Conservation (phyloP, 2,329 filamentous ascomycete species). For the Calonectria hongkongensis region DNA sequence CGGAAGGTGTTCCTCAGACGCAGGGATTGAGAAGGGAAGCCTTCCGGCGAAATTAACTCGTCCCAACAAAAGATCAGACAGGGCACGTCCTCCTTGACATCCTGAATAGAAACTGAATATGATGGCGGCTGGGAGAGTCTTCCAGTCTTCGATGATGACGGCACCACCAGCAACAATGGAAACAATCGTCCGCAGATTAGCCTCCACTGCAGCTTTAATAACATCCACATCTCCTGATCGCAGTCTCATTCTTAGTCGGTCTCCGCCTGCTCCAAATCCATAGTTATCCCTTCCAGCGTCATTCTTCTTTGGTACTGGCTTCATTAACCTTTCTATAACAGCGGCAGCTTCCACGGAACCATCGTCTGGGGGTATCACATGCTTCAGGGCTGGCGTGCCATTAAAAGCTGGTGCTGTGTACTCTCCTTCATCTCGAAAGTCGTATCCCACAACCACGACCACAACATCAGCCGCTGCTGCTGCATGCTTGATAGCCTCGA, state of each 20-base stretch:
- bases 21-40: slow-evolving; percentile 47
- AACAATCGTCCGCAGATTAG: slow-evolving; percentile 40
- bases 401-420: too few species aligned
- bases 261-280: slow-evolving; percentile 44
- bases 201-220: slow-evolving; percentile 37
- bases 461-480: too few species aligned
- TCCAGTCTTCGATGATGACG: slow-evolving; percentile 49
- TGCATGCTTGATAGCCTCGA: too few species aligned
- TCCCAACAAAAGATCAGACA: slow-evolving; percentile 45
- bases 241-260: slow-evolving; percentile 42
- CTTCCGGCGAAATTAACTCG: slow-evolving; percentile 30
- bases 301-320: background rate
- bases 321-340: background rate
- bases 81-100: slow-evolving; percentile 44
- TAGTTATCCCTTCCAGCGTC: slow-evolving; percentile 32
- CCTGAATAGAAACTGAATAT: slow-evolving; percentile 49
- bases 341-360: too few species aligned
- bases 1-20: slow-evolving; percentile 43
- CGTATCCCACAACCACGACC: too few species aligned
- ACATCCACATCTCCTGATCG: slow-evolving; percentile 41
- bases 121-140: slow-evolving; percentile 33
- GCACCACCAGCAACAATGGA: slow-evolving; percentile 45
- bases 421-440: too few species aligned
- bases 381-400: too few species aligned
- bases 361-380: too few species aligned